Base-by-base conservation (phyloP, 768 basidiomycete species). In the Flagelloscypha sp. region DNA sequence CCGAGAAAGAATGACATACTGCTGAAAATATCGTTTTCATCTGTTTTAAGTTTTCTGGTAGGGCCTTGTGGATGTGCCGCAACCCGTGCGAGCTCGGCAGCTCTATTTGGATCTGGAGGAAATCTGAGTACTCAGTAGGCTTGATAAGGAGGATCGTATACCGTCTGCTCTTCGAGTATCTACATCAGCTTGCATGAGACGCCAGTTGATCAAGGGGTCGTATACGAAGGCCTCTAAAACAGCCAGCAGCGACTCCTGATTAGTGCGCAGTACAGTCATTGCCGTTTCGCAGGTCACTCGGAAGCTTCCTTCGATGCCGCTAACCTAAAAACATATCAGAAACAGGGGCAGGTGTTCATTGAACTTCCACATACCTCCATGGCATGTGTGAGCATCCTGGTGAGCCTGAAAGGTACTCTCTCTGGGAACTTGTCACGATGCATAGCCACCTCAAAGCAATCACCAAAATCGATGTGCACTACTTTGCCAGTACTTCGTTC, bases 241-340 rank as follows among this genome's bases (percentile, higher is more conserved):
- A 5, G 95, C 95, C 87, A 98, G 90, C 40, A 99, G 66, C n/a
- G 92, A 95, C 56, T 99, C 95, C 60, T 92, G 92, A 63, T 99
- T 98, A 40, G 86, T 88, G 20, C 95, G 83, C 37, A 98, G 62
- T 5, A 99, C 95, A 37, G 76, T 73, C 94, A 99, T 98, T n/a
- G 89, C 87, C 40, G 92, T 92, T 52, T 95, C 92, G 68, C 90
- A 97, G 7, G 88, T 92, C 44, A 82, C 83, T 49, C 86, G 74
- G 74, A 92, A 99, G 54, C 88, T 95, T 24, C 95, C 95, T 52
- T 97, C 89, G 42, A 99, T 95, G 16, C 95, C 94, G 59, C 92
- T 94, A 47, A 94, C 90, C 88, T 92, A 48, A 15, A 35, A 45
- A 38, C n/a, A 39, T 46, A 29, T n/a, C 8, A 18, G 33, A n/a